Evolutionary conservation across 345 rosid species (phyloP), one percentile per base, ranked within the genome.

Genomic region (Salix exigua): DNA sequence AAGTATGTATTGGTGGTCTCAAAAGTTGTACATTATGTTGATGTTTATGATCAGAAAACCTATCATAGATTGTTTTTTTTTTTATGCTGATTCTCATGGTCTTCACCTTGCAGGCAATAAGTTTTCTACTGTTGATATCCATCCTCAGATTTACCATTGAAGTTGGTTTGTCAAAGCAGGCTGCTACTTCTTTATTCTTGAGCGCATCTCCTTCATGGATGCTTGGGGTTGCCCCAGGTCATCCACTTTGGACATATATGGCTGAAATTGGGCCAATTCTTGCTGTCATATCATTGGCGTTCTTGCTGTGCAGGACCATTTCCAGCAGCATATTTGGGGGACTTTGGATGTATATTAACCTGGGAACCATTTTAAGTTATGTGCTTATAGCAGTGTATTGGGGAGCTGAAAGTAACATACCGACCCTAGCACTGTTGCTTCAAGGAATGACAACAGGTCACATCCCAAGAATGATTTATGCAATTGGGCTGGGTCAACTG

Each of bases 101-200:
- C 50, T 64, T 73, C 50, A 64, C 80, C 21, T 75, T 88, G 86
- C 89, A 92, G 99, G 97, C 91, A 17, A 69, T 86, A 63, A 31
- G 81, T 40, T 90, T 96, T 84, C 90, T 93, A 66, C 82, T 90
- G 71, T 82, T 89, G 82, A 85, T 87, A 71, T 86, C 84, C 74
- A 74, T 85, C 79, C 87, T 92, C 75, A 88, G 97, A 86, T 84
- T 93, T 76, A 80, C 89, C 58, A 93, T 93, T 51, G 98, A 96
- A 71, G 85, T 91, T 83, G 98, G 98, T 81, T 77, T 93, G 79
- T 87, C 92, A 76, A 93, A 93, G 87, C 98, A 93, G 89, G 98
- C 99, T 80, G 92, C 92, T 58, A 89, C 94, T 75, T 91, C 99
- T 75, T 84, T 83, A 50, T 93, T 92, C 83, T 77, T 93, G 92